Evolutionary conservation across 1,139 yeast species (phyloP), one percentile per base, ranked within the genome.

Genomic region (Sugiyamaella japonica): DNA sequence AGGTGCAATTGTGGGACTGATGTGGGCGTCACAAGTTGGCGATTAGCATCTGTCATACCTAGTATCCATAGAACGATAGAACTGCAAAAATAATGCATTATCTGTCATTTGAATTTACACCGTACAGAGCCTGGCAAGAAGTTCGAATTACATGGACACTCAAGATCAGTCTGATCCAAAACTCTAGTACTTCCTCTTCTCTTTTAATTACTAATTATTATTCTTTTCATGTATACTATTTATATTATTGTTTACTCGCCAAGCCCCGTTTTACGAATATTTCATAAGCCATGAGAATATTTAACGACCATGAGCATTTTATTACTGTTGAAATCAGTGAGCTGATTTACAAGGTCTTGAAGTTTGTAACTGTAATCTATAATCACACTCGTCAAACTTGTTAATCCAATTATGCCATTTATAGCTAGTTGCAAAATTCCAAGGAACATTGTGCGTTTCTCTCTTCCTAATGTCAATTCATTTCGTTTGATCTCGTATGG

Each of bases 401-500:
- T 29, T 3, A 12, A 29, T 12, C 34, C 34, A 29, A 29, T 12
- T 29, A 29, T 29, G 34, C n/a, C 34, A 12, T 29, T 29, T 5
- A 29, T 29, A 29, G 9, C 34, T 9, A 29, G n/a, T 29, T 12
- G 34, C 34, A 12, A 9, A 29, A 9, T 29, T 29, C 34, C 34
- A 29, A 29, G n/a, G 34, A 29, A 10, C 34, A 12, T 29, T 29
- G 5, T 3, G 6, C 7, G 4, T 3, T 29, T 12, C n/a, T 9
- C 34, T 29, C 10, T 29, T 29, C n/a, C 34, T 3, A 29, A 12
- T 38, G 42, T 20, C 17, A 20, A 25, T 28, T 43, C 47, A 7
- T 15, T 7, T 43, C 47, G 47, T 10, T 43, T 43, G n/a, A 25
- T 43, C 13, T 43, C 47, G n/a, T 10, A 36, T 3, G 29, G 23